phyloP scores from a whole-genome alignment of 176 grass and related monocot species.

The Tuctoria greenei region DNA sequence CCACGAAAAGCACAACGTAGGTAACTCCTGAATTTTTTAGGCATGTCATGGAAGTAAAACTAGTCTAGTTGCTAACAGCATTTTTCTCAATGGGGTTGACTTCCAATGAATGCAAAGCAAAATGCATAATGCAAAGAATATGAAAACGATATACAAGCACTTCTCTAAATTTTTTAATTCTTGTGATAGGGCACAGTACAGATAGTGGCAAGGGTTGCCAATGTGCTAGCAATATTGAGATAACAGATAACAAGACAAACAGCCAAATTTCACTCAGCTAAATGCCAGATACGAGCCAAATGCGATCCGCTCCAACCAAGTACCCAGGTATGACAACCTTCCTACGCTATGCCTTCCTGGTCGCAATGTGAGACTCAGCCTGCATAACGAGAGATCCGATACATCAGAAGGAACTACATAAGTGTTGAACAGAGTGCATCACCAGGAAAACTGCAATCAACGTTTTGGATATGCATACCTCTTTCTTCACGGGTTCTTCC shows the following conservation, averaged over 20 bases:
- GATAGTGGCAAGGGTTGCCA: too few relatives aligned
- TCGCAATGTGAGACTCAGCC: slow-evolving; percentile 70
- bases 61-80: too few relatives aligned
- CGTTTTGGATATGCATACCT: slow-evolving; percentile 32
- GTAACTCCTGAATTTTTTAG: too few relatives aligned
- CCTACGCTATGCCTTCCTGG: slow-evolving; percentile 59
- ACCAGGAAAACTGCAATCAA: background rate
- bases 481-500: slow-evolving; percentile 81
- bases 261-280: background rate
- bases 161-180: too few relatives aligned
- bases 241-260: background rate
- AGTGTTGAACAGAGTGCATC: background rate
- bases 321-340: background rate
- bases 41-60: too few relatives aligned
- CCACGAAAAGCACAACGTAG: too few relatives aligned
- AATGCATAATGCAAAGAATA: too few relatives aligned
- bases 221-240: background rate
- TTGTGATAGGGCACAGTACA: too few relatives aligned
- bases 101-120: too few relatives aligned
- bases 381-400: slow-evolving; percentile 16
- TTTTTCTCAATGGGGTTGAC: too few relatives aligned
- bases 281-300: background rate
- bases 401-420: background rate
- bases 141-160: too few relatives aligned
- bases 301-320: background rate